These are phyloP conservation scores for Cupressus sempervirens DNA, from an alignment of 75 land plant genomes.

Conservation along the genomic window DNA sequence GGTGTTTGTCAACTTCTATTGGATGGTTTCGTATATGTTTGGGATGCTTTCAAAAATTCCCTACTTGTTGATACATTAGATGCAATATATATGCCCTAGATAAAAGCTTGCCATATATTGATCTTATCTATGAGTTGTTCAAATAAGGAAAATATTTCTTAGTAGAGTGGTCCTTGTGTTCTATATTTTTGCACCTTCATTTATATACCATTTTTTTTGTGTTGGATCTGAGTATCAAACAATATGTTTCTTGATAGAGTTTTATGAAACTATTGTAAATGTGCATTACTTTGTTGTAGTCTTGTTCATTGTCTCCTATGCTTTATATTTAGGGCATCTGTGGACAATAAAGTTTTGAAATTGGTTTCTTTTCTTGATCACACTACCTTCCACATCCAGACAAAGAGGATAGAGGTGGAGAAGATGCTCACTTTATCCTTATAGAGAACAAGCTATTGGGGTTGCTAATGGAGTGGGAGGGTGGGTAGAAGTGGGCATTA, in stretches of 20 bases:
- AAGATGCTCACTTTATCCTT: too few species aligned
- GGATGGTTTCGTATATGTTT: too few species aligned
- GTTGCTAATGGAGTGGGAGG: too few species aligned
- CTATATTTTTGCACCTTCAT: background rate
- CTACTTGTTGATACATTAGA: too few species aligned
- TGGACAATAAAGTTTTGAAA: too few species aligned
- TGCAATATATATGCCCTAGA: background rate
- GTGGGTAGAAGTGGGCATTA: too few species aligned
- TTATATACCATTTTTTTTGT: background rate
- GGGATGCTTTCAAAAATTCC: too few species aligned
- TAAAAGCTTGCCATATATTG: background rate
- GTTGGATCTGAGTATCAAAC: background rate
- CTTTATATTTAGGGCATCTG: slow-evolving; percentile 44
- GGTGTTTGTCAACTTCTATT: background rate
- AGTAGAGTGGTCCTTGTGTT: background rate
- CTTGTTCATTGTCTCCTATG: slow-evolving; percentile 2
- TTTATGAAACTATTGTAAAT: background rate
- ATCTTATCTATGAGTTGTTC: background rate
- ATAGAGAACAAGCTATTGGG: too few species aligned
- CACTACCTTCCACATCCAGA: too few species aligned
- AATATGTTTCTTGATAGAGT: background rate
- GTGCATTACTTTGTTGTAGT: background rate
- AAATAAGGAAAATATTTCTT: background rate
- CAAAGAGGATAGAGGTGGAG: too few species aligned
- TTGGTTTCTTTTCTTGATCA: too few species aligned